phyloP scores from a whole-genome alignment of 1,284 basidiomycete species.

The Tremellales sp. region DNA sequence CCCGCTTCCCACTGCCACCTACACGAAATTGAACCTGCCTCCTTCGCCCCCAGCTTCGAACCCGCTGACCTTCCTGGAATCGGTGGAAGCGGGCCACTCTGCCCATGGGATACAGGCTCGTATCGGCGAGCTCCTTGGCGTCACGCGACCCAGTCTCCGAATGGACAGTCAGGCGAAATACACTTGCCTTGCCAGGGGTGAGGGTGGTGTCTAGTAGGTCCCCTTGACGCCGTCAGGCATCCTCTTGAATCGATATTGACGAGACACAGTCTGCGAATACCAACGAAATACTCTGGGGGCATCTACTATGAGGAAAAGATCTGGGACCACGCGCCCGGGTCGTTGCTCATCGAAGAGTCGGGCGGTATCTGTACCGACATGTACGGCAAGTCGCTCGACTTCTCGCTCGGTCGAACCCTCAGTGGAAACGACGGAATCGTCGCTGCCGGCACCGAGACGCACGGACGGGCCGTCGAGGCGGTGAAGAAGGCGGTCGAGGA shows the following conservation, averaged over 20 bases:
- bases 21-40: conserved; percentile 37
- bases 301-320: conserved; percentile 83
- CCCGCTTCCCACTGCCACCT: conserved; percentile 31
- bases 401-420: conserved; percentile 80
- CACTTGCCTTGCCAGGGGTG: conserved; percentile 77
- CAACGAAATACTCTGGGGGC: conserved; percentile 59
- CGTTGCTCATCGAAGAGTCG: conserved; percentile 80
- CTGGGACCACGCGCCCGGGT: conserved; percentile 93
- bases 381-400: conserved; percentile 72
- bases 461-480: conserved; percentile 67
- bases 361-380: conserved; percentile 84
- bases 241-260: neutral
- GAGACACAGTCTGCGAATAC: conserved; percentile 64
- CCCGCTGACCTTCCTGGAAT: conserved; percentile 70
- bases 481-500: conserved; percentile 63
- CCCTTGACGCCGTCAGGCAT: neutral
- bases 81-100: conserved; percentile 88
- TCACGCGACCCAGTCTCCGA: conserved; percentile 62
- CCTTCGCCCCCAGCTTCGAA: conserved; percentile 34
- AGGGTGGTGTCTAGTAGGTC: conserved; percentile 72
- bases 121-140: conserved; percentile 66
- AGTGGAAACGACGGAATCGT: conserved; percentile 85
- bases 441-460: conserved; percentile 65
- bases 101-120: conserved; percentile 76
- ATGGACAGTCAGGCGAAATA: conserved; percentile 99